These are phyloP conservation scores for Talaromyces sp. DNA, from an alignment of 2,329 filamentous ascomycete species.

Conservation along the genomic window DNA sequence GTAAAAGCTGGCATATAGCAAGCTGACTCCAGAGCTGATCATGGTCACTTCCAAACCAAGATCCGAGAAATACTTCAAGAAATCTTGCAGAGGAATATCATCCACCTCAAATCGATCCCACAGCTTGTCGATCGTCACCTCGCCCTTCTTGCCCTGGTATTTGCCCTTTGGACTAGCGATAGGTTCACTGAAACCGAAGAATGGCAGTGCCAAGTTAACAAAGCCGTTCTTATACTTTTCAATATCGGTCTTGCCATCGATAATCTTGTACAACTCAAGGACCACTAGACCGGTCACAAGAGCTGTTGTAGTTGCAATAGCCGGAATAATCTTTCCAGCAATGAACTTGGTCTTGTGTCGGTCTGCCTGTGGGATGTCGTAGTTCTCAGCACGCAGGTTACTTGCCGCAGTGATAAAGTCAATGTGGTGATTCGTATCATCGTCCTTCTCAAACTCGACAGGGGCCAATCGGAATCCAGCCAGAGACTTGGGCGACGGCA, in stretches of 20 bases:
- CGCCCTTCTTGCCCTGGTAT: conserved; percentile 74
- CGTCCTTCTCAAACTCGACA: conserved; percentile 98
- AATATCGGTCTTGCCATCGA: conserved; percentile 93
- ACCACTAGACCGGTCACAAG: conserved; percentile 91
- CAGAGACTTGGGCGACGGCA: conserved; percentile 77
- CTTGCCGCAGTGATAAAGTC: conserved; percentile 98
- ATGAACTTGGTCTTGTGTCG: conserved; percentile 99
- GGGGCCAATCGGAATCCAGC: conserved; percentile 85
- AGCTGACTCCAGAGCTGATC: conserved; percentile 94
- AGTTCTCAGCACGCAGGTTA: conserved; percentile 95
- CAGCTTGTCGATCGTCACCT: conserved; percentile 86
- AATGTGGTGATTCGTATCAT: conserved; percentile 96
- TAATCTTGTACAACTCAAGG: conserved; percentile 91
- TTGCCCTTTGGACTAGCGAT: conserved; percentile 90
- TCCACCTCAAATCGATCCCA: conserved; percentile 96
- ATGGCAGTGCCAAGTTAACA: conserved; percentile 90
- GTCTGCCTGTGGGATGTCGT: conserved; percentile 91
- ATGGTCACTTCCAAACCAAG: conserved; percentile 82
- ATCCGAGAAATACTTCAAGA: conserved; percentile 76
- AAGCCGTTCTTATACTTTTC: conserved; percentile 99
- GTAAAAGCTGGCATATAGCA: conserved; percentile 94
- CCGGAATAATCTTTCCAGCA: conserved; percentile 98
- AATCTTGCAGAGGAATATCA: conserved; percentile 79
- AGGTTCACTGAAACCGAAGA: conserved; percentile 98
- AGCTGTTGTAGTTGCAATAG: conserved; percentile 95